Conservation (phyloP, 2,329 filamentous ascomycete genomes). For the Calonectria ilicicola region DNA sequence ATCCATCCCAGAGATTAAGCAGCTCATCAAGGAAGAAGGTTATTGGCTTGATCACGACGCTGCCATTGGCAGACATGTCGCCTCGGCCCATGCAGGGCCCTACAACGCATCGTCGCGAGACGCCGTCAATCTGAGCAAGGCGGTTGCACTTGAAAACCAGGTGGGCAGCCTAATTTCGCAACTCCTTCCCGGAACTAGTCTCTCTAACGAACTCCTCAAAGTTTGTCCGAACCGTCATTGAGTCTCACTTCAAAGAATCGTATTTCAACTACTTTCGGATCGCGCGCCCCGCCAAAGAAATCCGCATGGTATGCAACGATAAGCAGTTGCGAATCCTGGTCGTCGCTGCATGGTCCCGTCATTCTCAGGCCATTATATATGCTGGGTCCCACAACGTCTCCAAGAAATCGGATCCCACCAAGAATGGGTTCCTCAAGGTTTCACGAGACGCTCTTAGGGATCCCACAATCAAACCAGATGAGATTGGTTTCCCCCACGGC, state of each 20-base stretch:
- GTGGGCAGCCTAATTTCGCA: not conserved
- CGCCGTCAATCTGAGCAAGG: not conserved
- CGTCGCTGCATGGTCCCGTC: not conserved
- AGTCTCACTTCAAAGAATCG: not conserved
- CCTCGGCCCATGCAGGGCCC: not conserved
- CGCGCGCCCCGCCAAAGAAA: not conserved
- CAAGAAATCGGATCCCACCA: not conserved
- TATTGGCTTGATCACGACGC: not conserved
- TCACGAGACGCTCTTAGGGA: not conserved
- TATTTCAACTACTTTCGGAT: not conserved
- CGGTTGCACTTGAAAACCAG: not conserved
- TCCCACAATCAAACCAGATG: not conserved
- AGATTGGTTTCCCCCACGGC: not conserved
- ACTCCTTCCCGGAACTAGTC: not conserved
- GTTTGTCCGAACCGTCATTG: not conserved
- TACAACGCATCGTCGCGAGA: not conserved
- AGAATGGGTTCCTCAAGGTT: constrained; percentile 2
- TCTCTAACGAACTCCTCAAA: not conserved
- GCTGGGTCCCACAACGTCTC: not conserved
- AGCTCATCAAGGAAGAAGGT: not conserved
- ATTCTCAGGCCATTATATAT: not conserved
- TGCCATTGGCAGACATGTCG: not conserved
- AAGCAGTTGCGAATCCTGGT: not conserved
- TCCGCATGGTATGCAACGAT: not conserved
- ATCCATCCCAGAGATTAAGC: not conserved